Evolutionary conservation across 495 filamentous ascomycete genomes (phyloP).

Genomic region (Xylaria flabelliformis): DNA sequence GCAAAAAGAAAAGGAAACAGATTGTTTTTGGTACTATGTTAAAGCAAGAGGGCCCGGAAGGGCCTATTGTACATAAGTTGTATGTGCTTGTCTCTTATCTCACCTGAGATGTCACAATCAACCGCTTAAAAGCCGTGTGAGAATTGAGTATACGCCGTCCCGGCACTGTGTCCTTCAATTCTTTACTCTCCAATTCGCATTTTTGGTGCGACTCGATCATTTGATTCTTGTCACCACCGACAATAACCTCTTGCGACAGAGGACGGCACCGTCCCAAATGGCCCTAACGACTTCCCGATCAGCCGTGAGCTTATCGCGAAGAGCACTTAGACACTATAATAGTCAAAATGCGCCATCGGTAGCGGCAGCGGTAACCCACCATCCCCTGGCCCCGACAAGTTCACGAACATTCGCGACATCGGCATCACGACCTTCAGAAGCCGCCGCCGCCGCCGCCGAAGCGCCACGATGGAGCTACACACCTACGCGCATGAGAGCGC

Average conservation of each 20-base stretch:
- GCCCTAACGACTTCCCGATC: conserved; percentile 34
- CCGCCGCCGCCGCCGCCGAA: conserved; percentile 22
- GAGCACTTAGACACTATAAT: conserved; percentile 30
- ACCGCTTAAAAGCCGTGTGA: too few species aligned
- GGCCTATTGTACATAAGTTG: too few species aligned
- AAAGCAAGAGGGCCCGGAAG: too few species aligned
- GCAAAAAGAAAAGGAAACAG: too few species aligned
- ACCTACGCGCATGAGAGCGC: conserved; percentile 76
- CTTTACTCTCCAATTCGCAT: too few species aligned
- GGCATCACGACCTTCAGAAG: conserved; percentile 26
- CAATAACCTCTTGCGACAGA: not conserved
- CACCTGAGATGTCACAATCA: too few species aligned
- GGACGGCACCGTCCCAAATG: conserved; percentile 32
- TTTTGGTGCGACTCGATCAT: too few species aligned
- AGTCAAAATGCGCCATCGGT: conserved; percentile 21
- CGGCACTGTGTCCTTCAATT: too few species aligned
- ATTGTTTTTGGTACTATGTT: too few species aligned
- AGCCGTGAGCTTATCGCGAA: conserved; percentile 32
- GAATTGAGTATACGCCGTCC: too few species aligned
- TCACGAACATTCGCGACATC: conserved; percentile 33
- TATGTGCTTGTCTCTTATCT: too few species aligned
- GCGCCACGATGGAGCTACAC: conserved; percentile 83
- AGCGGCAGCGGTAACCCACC: conserved; percentile 1
- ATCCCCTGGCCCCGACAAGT: conserved; percentile 24
- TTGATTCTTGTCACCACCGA: not conserved